Evolutionary conservation across 1,139 yeast species (phyloP), one percentile per base, ranked within the genome.

Genomic region (Suhomyces anneliseae): DNA sequence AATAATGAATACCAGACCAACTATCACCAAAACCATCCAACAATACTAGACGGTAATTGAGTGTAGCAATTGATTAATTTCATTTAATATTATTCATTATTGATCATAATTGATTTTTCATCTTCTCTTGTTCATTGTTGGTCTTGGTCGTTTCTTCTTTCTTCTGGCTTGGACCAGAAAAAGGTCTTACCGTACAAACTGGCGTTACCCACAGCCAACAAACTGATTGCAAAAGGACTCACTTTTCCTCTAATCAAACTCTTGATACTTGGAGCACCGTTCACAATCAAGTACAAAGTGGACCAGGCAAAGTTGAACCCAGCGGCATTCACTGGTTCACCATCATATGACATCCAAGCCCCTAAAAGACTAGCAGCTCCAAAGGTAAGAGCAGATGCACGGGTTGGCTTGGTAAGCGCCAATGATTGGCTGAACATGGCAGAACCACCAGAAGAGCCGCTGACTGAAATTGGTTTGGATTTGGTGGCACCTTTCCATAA

Each of bases 261-360:
- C 46, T 66, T 66, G 34, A 89, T 49, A 4, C 89, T 76, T 1
- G 83, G 74, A 37, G 74, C 76, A 6, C 95, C 93, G 61, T 90
- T 88, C 8, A 87, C 90, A 37, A 92, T 62, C 49, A 87, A 62
- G 60, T 90, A 93, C 46, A 92, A 69, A 4, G 88, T 64, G 12
- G 90, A 82, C 98, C 98, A 93, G 4, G 96, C 96, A 59, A 87
- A 79, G 7, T 83, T 76, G 66, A 93, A 89, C 0, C 97, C 98
- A 1, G 96, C 81, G 7, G 97, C 98, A 66, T 89, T 86, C 44
- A 81, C 78, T 35, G 83, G 70, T 59, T 90, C 97, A 14, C 90
- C 88, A 61, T 92, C 98, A 55, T 74, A 74, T 47, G 87, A 80
- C 74, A 92, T 85, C 74, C 81, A 87, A 12, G 92, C 89, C 27